phyloP scores from a whole-genome alignment of 441 rosid species.

The Eruca vesicaria region DNA sequence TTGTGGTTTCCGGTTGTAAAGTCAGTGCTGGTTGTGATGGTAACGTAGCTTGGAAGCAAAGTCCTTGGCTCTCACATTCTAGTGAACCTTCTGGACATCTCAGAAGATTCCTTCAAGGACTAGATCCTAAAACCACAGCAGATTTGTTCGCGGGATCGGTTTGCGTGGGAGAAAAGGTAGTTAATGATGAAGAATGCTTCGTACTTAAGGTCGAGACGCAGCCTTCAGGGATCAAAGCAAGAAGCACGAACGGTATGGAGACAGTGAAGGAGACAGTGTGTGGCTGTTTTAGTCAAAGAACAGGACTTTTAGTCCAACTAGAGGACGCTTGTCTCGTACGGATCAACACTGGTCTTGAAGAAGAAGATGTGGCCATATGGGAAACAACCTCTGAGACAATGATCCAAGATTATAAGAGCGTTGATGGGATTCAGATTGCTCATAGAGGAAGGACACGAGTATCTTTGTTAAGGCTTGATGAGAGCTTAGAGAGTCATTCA shows the following conservation, averaged over 20 bases:
- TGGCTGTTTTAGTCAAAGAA: slow-evolving; percentile 89
- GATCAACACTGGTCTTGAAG: slow-evolving; percentile 42
- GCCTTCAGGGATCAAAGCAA: slow-evolving; percentile 28
- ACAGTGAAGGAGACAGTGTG: slow-evolving; percentile 45
- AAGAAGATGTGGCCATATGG: slow-evolving; percentile 55
- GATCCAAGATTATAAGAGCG: slow-evolving; percentile 64
- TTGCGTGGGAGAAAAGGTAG: slow-evolving; percentile 35
- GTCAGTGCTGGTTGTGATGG: slow-evolving; percentile 95
- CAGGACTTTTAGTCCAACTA: slow-evolving; percentile 67
- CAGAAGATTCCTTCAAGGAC: slow-evolving; percentile 82
- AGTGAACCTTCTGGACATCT: slow-evolving; percentile 89
- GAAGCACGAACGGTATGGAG: slow-evolving; percentile 33
- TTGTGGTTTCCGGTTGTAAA: slow-evolving; percentile 84
- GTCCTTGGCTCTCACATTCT: slow-evolving; percentile 78
- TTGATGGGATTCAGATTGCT: slow-evolving; percentile 82
- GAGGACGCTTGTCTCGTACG: slow-evolving; percentile 70
- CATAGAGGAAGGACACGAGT: slow-evolving; percentile 71
- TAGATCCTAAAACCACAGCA: slow-evolving; percentile 86
- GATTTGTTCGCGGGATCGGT: slow-evolving; percentile 51
- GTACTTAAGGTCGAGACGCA: slow-evolving; percentile 35
- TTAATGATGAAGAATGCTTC: slow-evolving; percentile 36
- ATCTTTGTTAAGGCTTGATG: slow-evolving; percentile 61
- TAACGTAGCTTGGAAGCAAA: slow-evolving; percentile 87
- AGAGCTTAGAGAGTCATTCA: slow-evolving; percentile 55
- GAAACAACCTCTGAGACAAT: slow-evolving; percentile 77